These are phyloP conservation scores for Pestalotiopsis sp. DNA, from an alignment of 2,329 filamentous ascomycete genomes.

Conservation along the genomic window DNA sequence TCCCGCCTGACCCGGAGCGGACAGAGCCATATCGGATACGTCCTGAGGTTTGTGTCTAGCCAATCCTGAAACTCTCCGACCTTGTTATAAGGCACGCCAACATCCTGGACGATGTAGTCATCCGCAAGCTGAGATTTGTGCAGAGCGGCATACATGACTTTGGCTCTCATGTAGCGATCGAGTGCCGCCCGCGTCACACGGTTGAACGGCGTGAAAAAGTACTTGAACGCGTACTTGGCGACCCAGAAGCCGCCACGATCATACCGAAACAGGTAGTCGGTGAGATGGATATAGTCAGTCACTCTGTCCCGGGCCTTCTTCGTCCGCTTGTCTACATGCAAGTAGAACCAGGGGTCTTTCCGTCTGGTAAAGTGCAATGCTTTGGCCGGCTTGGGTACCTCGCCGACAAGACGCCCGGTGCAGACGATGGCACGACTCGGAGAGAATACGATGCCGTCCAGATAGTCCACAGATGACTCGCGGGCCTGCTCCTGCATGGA, in stretches of 20 bases:
- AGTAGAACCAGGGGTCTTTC: conserved; percentile 73
- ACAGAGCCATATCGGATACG: conserved; percentile 62
- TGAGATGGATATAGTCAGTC: conserved; percentile 60
- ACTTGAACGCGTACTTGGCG: conserved; percentile 62
- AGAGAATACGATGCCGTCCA: conserved; percentile 71
- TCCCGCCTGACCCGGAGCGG: conserved; percentile 49
- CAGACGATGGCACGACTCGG: conserved; percentile 59
- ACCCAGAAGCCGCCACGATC: conserved; percentile 73
- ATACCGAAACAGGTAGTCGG: conserved; percentile 72
- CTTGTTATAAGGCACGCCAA: conserved; percentile 51
- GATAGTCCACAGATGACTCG: conserved; percentile 57
- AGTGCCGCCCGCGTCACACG: conserved; percentile 62
- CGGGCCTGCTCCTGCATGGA: conserved; percentile 47
- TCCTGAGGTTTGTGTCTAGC: conserved; percentile 45
- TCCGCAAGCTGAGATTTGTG: conserved; percentile 64
- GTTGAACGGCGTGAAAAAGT: conserved; percentile 69
- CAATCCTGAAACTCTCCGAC: conserved; percentile 49
- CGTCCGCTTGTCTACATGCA: conserved; percentile 58
- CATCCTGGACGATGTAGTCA: conserved; percentile 67
- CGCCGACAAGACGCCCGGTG: conserved; percentile 58
- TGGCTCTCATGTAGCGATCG: conserved; percentile 64
- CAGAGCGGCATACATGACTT: conserved; percentile 67
- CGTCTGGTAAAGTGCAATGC: conserved; percentile 56
- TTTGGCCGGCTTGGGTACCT: conserved; percentile 35
- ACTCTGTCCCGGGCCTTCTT: conserved; percentile 32